A percentile compares a stretch with the other conserved stretches of the same genome.
Evolutionary conservation across 192 early-diverging fungal species (phyloP).

Genomic region (Mortierella alpina): DNA sequence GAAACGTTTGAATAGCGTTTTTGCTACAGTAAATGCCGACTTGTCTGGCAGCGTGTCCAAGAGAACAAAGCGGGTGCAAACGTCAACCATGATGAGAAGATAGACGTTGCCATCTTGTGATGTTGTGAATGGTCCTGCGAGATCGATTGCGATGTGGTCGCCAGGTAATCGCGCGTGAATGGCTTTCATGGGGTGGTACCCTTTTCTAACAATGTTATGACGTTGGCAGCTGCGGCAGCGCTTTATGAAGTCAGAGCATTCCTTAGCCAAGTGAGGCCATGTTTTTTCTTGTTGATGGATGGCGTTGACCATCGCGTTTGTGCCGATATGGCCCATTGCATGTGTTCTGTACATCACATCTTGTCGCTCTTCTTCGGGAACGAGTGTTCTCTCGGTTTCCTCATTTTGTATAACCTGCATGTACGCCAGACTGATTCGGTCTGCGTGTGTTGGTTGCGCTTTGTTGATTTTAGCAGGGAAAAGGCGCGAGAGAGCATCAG

Average conservation of each 20-base stretch:
- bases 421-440: too few relatives aligned
- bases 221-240: too few relatives aligned
- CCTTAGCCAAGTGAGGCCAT: slow-evolving; percentile 4
- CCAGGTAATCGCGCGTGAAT: slow-evolving; percentile 3
- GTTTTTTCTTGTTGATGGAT: neutral
- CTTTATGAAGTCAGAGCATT: neutral
- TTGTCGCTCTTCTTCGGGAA: too few relatives aligned
- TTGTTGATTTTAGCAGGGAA: too few relatives aligned
- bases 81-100: neutral
- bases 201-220: neutral
- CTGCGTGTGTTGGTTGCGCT: too few relatives aligned
- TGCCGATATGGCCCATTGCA: slow-evolving; percentile 8
- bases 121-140: neutral
- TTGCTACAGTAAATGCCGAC: neutral
- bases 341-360: too few relatives aligned
- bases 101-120: neutral
- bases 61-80: slow-evolving; percentile 1
- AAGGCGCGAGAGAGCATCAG: too few relatives aligned
- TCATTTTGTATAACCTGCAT: too few relatives aligned
- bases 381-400: too few relatives aligned
- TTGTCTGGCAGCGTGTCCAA: neutral
- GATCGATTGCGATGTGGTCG: slow-evolving; percentile 7
- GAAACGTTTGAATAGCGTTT: neutral
- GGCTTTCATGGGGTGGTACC: slow-evolving; percentile 6
- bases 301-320: too few relatives aligned